Base-by-base conservation (phyloP, 2,329 filamentous ascomycete genomes). In the Cladosporium sp. region DNA sequence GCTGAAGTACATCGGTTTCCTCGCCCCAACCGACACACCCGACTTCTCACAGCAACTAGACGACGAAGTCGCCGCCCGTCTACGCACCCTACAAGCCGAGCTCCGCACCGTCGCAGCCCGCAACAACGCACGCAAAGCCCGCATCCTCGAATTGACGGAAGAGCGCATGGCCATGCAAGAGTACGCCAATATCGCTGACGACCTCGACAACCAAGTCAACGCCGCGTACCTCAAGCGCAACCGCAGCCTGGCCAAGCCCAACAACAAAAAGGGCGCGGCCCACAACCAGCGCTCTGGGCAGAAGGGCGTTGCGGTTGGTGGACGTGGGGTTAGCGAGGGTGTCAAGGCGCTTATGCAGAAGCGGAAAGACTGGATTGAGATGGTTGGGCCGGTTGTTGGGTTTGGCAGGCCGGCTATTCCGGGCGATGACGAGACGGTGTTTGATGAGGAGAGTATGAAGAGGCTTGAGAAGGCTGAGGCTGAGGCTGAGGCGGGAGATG, bases 91-190 rank as follows among this genome's bases (percentile, higher is more conserved):
- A 1, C 95, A 99, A 75, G 84, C 86, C 61, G 89, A 92, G 60
- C 85, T 99, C 2, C 90, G 92, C 70, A 88, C 93, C 66, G 90
- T 95, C 75, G 91, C 91, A 76, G 87, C 96, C 64, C 82, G 91
- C 77, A 99, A 99, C 76, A 94, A 93, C 46, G 92, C 94, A 5
- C 90, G 93, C 68, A 98, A 98, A 79, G 85, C 92, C 7, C 88
- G 93, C 2, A 83, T 99, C 13, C 88, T 92, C 1, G 93, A 97
- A 43, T 85, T 97, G 30, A 92, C 95, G 8, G 91, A 93, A 72
- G 93, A 97, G 76, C 89, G 92, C 70, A 94, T 99, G 87, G 95
- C 95, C 0, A 89, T 95, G 79, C 95, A 99, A 76, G 95, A 99
- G 77, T 99, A 97, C 81, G 91, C 90, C 77, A 97, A 93, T 64